Base-by-base conservation (phyloP, 1,284 basidiomycete species). In the Coniferiporia weirii region DNA sequence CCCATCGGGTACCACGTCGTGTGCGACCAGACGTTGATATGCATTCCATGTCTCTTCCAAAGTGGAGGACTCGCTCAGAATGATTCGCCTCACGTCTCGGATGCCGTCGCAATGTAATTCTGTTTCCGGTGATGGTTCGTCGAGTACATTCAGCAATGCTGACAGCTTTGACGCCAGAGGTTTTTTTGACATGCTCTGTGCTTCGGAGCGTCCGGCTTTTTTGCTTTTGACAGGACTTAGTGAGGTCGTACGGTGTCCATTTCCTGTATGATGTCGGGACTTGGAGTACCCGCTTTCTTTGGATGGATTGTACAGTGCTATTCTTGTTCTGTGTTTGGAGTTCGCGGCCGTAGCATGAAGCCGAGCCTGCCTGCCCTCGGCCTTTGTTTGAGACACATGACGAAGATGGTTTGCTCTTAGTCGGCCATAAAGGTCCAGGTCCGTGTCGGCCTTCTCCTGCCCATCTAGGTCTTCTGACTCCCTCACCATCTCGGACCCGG, bases 21-120 rank as follows among this genome's bases (percentile, higher is more conserved):
- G 69, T 63, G 62, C 69, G 62, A 67, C 79, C 73, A 68, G 70
- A 66, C 61, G 57, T 57, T 75, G 70, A 68, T 88, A 89, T 4
- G 85, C 81, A 13, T 74, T 65, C 87, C 88, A 90, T 2, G 79
- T 83, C 43, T 79, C 73, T 45, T 56, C 68, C 34, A 59, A 47
- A 22, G 43, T 19, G 20, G 40, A 43, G 13, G 57, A 43, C 20
- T 36, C 47, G 48, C 43, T 32, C 34, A 40, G 27, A 6, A 62
- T 55, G n/a, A 57, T 46, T n/a, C 38, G 32, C 9, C 27, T 47
- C 9, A 59, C 48, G 12, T 49, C 27, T 17, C 1, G 13, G 12
- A 48, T 34, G 32, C 13, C 19, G 10, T 45, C 19, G 34, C 45
- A 27, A n/a, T 46, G 36, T 27, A 27, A 27, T 2, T 27, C 27